Evolutionary conservation across 768 basidiomycete genomes (phyloP).

Genomic region (Suillus brevipes): DNA sequence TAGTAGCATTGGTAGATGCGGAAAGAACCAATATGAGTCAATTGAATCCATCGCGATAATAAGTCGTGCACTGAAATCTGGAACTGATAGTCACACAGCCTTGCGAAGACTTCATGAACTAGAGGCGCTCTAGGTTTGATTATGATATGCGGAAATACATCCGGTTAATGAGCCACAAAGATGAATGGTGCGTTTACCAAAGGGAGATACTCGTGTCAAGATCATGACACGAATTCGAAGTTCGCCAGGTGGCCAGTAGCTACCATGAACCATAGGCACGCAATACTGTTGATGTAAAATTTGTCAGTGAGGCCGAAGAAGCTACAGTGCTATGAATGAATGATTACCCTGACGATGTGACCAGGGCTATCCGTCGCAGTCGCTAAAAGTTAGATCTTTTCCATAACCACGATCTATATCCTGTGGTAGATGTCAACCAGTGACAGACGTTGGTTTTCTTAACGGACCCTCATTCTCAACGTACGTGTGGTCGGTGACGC

Average conservation of each 20-base stretch:
- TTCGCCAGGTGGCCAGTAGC: not conserved
- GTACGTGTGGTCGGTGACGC: slow-evolving; percentile 58
- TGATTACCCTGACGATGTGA: not conserved
- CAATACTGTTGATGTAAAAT: not conserved
- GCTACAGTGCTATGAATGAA: not conserved
- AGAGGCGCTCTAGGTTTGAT: not conserved
- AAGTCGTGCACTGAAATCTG: not conserved
- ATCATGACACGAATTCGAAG: not conserved
- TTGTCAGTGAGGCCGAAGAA: not conserved
- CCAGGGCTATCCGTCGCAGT: not conserved
- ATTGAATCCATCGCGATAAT: not conserved
- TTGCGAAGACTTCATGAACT: not conserved
- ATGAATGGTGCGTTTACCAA: not conserved
- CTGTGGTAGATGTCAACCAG: not conserved
- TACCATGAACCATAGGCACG: not conserved
- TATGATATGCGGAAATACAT: not conserved
- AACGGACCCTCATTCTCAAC: slow-evolving; percentile 52
- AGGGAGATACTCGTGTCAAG: not conserved
- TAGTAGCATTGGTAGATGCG: not conserved
- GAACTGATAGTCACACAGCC: not conserved
- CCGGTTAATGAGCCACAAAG: not conserved
- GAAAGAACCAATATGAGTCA: not conserved
- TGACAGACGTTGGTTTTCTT: not conserved
- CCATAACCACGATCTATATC: not conserved
- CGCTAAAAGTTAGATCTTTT: not conserved